phyloP scores from a whole-genome alignment of 345 rosid genomes.

The Citrus maxima region DNA sequence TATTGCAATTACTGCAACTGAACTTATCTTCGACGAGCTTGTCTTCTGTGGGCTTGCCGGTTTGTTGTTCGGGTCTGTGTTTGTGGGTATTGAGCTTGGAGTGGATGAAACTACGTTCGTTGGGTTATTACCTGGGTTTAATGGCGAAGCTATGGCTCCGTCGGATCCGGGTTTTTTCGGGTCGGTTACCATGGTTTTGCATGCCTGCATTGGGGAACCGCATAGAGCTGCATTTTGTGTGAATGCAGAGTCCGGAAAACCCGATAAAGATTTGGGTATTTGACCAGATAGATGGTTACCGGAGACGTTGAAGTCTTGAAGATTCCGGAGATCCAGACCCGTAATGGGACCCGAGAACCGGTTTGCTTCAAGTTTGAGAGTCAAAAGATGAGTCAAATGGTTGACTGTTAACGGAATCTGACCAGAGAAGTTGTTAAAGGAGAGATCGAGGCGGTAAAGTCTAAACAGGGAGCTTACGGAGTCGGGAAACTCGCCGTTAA shows the following conservation, averaged over 20 bases:
- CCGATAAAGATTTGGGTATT: slow-evolving; percentile 62
- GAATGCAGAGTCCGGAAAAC: slow-evolving; percentile 60
- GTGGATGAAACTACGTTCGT: slow-evolving; percentile 50
- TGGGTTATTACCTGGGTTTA: slow-evolving; percentile 37
- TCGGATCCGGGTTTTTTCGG: slow-evolving; percentile 66
- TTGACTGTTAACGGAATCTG: slow-evolving; percentile 43
- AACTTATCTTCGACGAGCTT: slow-evolving; percentile 41
- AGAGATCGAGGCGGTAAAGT: slow-evolving; percentile 83
- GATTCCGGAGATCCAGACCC: slow-evolving; percentile 39
- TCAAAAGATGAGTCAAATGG: slow-evolving; percentile 65
- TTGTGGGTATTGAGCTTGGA: slow-evolving; percentile 50
- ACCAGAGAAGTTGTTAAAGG: slow-evolving; percentile 77
- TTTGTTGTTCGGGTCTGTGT: slow-evolving; percentile 5
- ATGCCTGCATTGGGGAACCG: slow-evolving; percentile 56
- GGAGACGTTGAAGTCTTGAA: slow-evolving; percentile 81
- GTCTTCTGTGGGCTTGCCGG: slow-evolving; percentile 15
- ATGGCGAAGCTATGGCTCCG: slow-evolving; percentile 61
- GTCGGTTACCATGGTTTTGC: slow-evolving; percentile 30
- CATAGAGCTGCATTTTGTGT: slow-evolving; percentile 56
- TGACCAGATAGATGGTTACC: slow-evolving; percentile 56
- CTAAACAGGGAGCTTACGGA: slow-evolving; percentile 44
- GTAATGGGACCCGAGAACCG: slow-evolving; percentile 54
- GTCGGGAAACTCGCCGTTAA: slow-evolving; percentile 63
- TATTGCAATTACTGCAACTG: slow-evolving; percentile 59
- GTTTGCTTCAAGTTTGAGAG: slow-evolving; percentile 70